These are phyloP conservation scores for Penicillium sp. DNA, from an alignment of 2,329 filamentous ascomycete genomes.

Conservation along the genomic window DNA sequence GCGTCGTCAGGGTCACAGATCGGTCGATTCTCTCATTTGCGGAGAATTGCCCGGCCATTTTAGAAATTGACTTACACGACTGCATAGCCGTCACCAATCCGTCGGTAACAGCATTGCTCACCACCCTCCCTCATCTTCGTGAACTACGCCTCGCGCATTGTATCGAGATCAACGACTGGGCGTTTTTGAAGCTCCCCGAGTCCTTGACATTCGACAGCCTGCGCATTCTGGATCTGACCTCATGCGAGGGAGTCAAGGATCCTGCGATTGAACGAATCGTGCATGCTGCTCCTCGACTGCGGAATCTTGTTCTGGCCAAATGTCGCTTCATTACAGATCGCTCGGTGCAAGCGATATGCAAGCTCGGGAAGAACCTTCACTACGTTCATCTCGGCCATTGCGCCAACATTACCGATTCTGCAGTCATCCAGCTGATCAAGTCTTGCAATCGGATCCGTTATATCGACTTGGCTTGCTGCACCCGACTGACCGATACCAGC, in stretches of 20 bases:
- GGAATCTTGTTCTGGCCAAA: conserved; percentile 91
- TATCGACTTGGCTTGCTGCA: conserved; percentile 95
- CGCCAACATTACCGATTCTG: conserved; percentile 79
- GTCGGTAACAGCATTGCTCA: conserved; percentile 74
- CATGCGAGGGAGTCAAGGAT: conserved; percentile 77
- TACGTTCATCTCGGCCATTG: conserved; percentile 96
- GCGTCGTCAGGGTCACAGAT: conserved; percentile 79
- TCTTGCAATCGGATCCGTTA: conserved; percentile 91
- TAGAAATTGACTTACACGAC: conserved; percentile 92
- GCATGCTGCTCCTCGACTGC: conserved; percentile 73
- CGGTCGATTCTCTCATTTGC: conserved; percentile 79
- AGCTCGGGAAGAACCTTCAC: conserved; percentile 89
- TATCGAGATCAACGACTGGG: conserved; percentile 74
- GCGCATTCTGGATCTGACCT: conserved; percentile 88
- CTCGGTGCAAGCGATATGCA: conserved; percentile 79
- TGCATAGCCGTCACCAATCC: conserved; percentile 75
- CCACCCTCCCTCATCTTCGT: conserved; percentile 73
- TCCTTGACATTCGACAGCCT: conserved; percentile 73
- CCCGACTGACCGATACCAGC: conserved; percentile 77
- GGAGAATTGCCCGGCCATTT: conserved; percentile 78
- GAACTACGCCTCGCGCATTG: conserved; percentile 85
- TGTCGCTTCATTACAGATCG: conserved; percentile 88
- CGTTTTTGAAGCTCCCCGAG: conserved; percentile 71
- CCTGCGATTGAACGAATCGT: conserved; percentile 85
- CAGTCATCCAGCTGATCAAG: conserved; percentile 76